Evolutionary conservation across 768 basidiomycete species (phyloP).

Genomic region (Psilocybe subaeruginosa): DNA sequence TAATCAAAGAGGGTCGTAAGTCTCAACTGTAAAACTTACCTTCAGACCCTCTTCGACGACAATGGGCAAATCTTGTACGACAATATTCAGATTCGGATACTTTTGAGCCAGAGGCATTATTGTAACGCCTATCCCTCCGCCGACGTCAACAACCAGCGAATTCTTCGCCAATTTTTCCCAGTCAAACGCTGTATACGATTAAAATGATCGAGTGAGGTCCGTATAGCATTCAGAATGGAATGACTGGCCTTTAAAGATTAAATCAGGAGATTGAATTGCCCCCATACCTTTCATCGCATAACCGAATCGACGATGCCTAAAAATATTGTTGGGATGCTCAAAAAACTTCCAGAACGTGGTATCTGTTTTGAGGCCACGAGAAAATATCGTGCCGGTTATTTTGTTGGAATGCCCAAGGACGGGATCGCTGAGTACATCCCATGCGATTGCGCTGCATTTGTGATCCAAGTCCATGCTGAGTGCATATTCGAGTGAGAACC

Average conservation of each 20-base stretch:
- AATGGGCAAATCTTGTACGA: slow-evolving; percentile 33
- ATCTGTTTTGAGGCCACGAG: slow-evolving; percentile 24
- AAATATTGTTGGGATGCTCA: slow-evolving; percentile 23
- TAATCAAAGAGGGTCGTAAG: neutral
- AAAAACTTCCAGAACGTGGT: slow-evolving; percentile 29
- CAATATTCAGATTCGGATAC: slow-evolving; percentile 59
- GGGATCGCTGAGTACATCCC: slow-evolving; percentile 34
- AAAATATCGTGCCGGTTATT: slow-evolving; percentile 25
- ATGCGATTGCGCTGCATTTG: slow-evolving; percentile 14
- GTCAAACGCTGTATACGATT: neutral
- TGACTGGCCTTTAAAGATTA: slow-evolving; percentile 17
- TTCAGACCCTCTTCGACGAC: slow-evolving; percentile 10
- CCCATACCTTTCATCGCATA: slow-evolving; percentile 33
- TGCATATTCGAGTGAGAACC: neutral
- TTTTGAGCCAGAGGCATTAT: neutral
- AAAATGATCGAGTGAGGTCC: neutral
- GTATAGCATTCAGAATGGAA: neutral
- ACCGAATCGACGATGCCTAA: slow-evolving; percentile 28
- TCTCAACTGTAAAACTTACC: neutral
- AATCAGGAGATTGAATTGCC: slow-evolving; percentile 26
- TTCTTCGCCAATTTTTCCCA: neutral
- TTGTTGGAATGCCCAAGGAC: slow-evolving; percentile 23
- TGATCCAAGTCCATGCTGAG: slow-evolving; percentile 3
- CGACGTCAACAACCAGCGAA: slow-evolving; percentile 16
- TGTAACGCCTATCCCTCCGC: slow-evolving; percentile 46